Base-by-base conservation (phyloP, 306 rosid genomes). In the Herpetospermum pedunculosum region DNA sequence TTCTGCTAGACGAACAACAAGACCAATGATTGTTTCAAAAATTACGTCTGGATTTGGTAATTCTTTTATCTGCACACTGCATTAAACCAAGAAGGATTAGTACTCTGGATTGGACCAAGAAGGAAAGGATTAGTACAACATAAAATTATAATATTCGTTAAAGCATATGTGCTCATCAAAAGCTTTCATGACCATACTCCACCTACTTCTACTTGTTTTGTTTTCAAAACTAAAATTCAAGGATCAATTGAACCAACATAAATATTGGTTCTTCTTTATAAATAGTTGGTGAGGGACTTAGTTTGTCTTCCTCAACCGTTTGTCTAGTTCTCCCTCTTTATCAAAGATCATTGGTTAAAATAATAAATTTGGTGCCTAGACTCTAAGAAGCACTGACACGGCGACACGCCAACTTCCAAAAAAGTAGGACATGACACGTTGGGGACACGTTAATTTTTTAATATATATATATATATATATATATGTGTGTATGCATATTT, bases 61-160 rank as follows among this genome's bases (percentile, higher is more conserved):
- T 30, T 91, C 88, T 87, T 86, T 91, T 76, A 94, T 95, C 85
- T 94, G 97, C 75, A 91, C 98, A 35, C 98, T 94, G 72, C 68
- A 83, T 60, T 28, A 26, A 29, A 78, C 60, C 59, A 80, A 82
- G 57, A 35, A 64, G 62, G 50, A 74, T 60, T 34, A 19, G 69
- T 8, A 60, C 25, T 60, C 44, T 16, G 7, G 26, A 32, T n/a
- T 34, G 69, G 8, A 60, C 41, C 26, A 60, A 32, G 70, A n/a
- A 63, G 28, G 28, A 63, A 58, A 29, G 40, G 35, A 30, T 9
- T 19, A 6, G 46, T 19, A 63, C 30, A 4, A 35, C 28, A 62
- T 3, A 62, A 3, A 62, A 18, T 35, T 18, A 32, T 16, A 60
- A 18, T 18, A 32, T 60, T 28, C 6, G 2, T 16, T 35, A 60